A percentile compares a stretch with the other conserved stretches of the same genome.
Evolutionary conservation across 129 eudicot genomes (phyloP).

Genomic region (Saussurea involucrata): DNA sequence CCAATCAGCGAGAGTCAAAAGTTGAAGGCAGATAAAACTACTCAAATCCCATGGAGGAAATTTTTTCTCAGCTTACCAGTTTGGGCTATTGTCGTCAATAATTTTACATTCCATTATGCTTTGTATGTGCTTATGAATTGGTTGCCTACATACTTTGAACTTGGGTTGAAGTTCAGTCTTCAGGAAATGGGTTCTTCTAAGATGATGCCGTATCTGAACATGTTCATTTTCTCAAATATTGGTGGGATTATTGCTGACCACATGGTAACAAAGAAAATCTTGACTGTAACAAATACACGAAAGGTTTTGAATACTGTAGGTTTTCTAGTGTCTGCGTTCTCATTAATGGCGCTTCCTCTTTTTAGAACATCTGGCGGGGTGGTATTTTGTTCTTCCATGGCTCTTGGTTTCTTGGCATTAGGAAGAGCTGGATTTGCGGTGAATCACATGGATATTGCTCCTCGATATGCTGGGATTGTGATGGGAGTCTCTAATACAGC

Average conservation of each 20-base stretch:
- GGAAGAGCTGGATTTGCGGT: constrained; percentile 97
- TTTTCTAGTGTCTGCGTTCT: constrained; percentile 60
- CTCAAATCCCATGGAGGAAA: constrained; percentile 70
- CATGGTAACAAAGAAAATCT: constrained; percentile 50
- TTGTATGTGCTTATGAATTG: constrained; percentile 85
- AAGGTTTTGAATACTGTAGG: constrained; percentile 70
- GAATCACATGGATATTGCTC: constrained; percentile 93
- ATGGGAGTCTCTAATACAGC: constrained; percentile 95
- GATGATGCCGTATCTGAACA: constrained; percentile 78
- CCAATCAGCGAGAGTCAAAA: constrained; percentile 46
- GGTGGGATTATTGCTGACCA: constrained; percentile 81
- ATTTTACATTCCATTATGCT: constrained; percentile 78
- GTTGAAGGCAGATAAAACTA: constrained; percentile 36
- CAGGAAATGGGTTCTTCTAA: constrained; percentile 84
- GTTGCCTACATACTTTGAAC: constrained; percentile 81
- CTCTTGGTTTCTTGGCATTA: constrained; percentile 83
- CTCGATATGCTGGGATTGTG: constrained; percentile 83
- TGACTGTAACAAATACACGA: constrained; percentile 62
- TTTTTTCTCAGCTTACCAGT: constrained; percentile 61
- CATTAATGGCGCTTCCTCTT: constrained; percentile 54
- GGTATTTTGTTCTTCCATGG: constrained; percentile 67
- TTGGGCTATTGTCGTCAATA: constrained; percentile 81
- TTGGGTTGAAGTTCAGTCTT: constrained; percentile 64
- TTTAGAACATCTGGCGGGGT: constrained; percentile 67
- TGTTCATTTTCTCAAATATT: constrained; percentile 75